phyloP scores from a whole-genome alignment of 371 early-diverging fungal species.

The Mortierella sp. region DNA sequence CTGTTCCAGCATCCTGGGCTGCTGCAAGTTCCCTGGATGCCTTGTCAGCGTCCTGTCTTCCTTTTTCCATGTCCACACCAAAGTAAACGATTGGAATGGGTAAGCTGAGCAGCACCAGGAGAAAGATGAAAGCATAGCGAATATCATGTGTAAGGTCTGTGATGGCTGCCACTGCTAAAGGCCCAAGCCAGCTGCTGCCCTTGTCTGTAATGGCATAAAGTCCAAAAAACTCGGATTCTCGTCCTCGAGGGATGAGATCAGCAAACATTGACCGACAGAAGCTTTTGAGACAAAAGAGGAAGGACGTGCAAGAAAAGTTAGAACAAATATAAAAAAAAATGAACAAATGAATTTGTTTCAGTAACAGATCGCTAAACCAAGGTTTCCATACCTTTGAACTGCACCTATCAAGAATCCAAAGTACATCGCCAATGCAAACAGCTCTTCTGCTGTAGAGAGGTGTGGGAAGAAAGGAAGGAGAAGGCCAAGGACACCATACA shows the following conservation, averaged over 20 bases:
- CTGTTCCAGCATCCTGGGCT: neutral
- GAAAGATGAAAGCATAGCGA: conserved; percentile 44
- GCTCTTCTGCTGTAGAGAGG: conserved; percentile 26
- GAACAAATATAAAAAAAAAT: conserved; percentile 3
- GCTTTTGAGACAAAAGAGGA: conserved; percentile 7
- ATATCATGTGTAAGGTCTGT: conserved; percentile 50
- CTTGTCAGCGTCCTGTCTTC: conserved; percentile 42
- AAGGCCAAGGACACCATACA: conserved; percentile 43
- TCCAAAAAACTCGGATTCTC: conserved; percentile 50
- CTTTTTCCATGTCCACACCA: conserved; percentile 44
- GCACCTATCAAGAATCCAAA: conserved; percentile 44
- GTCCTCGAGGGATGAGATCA: conserved; percentile 37
- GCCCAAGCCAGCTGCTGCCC: conserved; percentile 52
- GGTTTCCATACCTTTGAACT: conserved; percentile 29
- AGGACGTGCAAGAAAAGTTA: neutral
- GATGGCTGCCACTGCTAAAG: conserved; percentile 42
- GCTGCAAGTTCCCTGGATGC: conserved; percentile 20
- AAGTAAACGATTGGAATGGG: conserved; percentile 47
- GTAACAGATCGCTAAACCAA: neutral
- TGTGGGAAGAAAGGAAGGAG: conserved; percentile 42
- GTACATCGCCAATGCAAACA: conserved; percentile 39
- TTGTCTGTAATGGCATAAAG: conserved; percentile 51
- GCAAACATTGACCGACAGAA: conserved; percentile 50
- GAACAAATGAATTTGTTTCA: neutral
- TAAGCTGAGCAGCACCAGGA: conserved; percentile 37